Conservation (phyloP, 164 flowering plant genomes). For the Vitis cinerea region DNA sequence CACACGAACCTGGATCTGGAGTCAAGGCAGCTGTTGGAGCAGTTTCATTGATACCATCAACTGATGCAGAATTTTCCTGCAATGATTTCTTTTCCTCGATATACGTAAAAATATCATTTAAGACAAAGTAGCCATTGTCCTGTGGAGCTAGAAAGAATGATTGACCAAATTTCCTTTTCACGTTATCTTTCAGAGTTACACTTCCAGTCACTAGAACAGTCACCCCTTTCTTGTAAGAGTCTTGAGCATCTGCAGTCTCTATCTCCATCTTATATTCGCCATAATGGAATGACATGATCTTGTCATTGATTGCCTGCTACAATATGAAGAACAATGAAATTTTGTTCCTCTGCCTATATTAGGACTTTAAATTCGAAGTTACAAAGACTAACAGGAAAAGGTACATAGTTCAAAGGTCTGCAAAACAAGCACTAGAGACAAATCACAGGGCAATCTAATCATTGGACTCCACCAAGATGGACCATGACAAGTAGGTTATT, state of each 20-base stretch:
- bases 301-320: conserved; percentile 57
- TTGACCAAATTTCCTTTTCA: conserved; percentile 54
- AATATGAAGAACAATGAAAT: conserved; percentile 2
- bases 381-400: not conserved
- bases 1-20: conserved; percentile 29
- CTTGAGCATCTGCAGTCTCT: conserved; percentile 69
- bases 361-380: not conserved
- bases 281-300: conserved; percentile 46
- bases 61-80: conserved; percentile 11
- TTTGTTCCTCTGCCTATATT: not conserved
- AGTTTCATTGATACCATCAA: conserved; percentile 19
- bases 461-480: not conserved
- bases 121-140: conserved; percentile 60
- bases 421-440: not conserved
- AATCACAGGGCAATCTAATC: not conserved
- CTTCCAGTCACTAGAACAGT: conserved; percentile 66
- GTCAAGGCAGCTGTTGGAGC: conserved; percentile 15
- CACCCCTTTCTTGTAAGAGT: conserved; percentile 52
- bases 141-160: conserved; percentile 71
- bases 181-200: conserved; percentile 54
- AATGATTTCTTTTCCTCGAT: conserved; percentile 34
- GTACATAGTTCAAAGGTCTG: not conserved
- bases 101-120: conserved; percentile 57
- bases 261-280: conserved; percentile 55
- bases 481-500: not conserved